Base-by-base conservation (phyloP, 139 green algal genomes). In the Cymbomonas tetramitiformis region DNA sequence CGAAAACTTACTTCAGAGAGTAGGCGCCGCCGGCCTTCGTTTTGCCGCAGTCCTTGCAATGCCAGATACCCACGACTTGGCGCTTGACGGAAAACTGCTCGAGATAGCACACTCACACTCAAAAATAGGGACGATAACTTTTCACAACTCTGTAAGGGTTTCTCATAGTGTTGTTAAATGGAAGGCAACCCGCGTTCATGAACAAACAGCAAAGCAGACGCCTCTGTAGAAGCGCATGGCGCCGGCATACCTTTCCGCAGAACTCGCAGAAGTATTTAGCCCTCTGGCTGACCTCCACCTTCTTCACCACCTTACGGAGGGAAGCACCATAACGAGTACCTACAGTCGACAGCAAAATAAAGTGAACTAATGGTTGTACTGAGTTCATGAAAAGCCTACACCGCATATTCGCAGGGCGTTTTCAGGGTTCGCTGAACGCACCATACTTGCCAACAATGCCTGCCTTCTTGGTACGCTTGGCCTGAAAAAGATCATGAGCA, bases 401-500 rank as follows among this genome's bases (percentile, higher is more conserved):
- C n/a, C n/a, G n/a, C n/a, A n/a, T n/a, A n/a, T n/a, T n/a, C n/a
- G n/a, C n/a, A n/a, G n/a, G n/a, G n/a, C n/a, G n/a, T n/a, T n/a
- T n/a, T n/a, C n/a, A n/a, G n/a, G n/a, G n/a, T n/a, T n/a, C n/a
- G n/a, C n/a, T n/a, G n/a, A n/a, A n/a, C n/a, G n/a, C 30, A 71
- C 64, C 92, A 70, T 98, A 99, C 84, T 99, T 99, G 69, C 92
- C 92, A 48, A 93, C 80, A 61, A 99, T 99, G 31, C 91, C 91
- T 38, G 94, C 91, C 87, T 99, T 99, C 83, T 97, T 97, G 4
- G 91, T 99, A 62, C 91, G 85, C 83, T 97, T 97, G 46, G 90
- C 70, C 69, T n/a, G n/a, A n/a, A n/a, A n/a, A n/a, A n/a, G n/a
- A n/a, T n/a, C n/a, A n/a, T n/a, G n/a, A n/a, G n/a, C n/a, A n/a